A percentile compares a stretch with the other conserved stretches of the same genome.
Conservation (phyloP, 805 yeast species). For the Torulaspora indica region DNA sequence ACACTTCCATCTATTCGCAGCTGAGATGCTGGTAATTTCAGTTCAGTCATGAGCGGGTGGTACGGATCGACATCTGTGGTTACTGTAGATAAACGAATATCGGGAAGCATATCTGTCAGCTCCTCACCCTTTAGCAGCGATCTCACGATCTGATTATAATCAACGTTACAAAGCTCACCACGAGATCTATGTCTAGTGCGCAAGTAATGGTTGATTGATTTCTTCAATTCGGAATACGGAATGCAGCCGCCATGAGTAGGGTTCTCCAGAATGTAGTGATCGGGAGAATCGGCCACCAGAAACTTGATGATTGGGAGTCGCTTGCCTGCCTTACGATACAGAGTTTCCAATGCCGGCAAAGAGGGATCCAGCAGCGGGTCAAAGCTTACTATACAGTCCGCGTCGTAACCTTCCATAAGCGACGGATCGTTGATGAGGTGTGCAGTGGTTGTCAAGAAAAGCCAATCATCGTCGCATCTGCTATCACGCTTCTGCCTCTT, state of each 20-base stretch:
- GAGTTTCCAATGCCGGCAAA: conserved; percentile 30
- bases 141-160: conserved; percentile 9
- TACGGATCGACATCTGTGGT: conserved; percentile 3
- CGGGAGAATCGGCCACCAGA: conserved; percentile 43
- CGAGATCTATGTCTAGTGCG: conserved; percentile 16
- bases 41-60: conserved; percentile 10
- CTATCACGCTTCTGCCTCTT: conserved; percentile 13
- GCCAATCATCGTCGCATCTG: conserved; percentile 29
- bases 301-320: conserved; percentile 45
- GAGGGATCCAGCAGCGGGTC: conserved; percentile 40
- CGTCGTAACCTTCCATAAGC: conserved; percentile 33
- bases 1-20: conserved; percentile 12
- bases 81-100: conserved; percentile 7
- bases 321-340: conserved; percentile 22
- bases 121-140: conserved; percentile 8
- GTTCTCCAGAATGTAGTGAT: conserved; percentile 36
- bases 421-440: conserved; percentile 38
- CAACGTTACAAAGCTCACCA: conserved; percentile 1
- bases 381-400: conserved; percentile 47
- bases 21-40: conserved; percentile 11
- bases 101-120: conserved; percentile 7
- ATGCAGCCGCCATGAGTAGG: conserved; percentile 13
- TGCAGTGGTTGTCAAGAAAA: conserved; percentile 45
- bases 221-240: conserved; percentile 24
- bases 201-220: conserved; percentile 31